These are phyloP conservation scores for Eleusine coracana DNA, from an alignment of 176 grass and related monocot species.

Conservation along the genomic window DNA sequence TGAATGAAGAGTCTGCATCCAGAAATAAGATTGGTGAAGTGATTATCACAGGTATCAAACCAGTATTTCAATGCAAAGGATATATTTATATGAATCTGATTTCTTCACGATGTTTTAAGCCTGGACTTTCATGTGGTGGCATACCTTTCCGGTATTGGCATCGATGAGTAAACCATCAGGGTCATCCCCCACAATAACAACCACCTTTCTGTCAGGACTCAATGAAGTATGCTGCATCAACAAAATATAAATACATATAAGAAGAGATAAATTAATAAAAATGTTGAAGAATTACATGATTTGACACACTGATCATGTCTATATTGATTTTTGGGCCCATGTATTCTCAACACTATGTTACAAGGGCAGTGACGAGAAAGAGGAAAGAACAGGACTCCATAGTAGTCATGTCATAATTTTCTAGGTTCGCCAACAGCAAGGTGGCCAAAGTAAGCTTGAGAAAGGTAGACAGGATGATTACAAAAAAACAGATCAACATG, in stretches of 20 bases:
- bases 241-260: conserved; percentile 38
- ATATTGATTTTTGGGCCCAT: conserved; percentile 6
- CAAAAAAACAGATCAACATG: neutral
- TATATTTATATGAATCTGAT: conserved; percentile 18
- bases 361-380: conserved; percentile 3
- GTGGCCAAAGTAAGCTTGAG: neutral
- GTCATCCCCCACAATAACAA: conserved; percentile 85
- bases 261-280: neutral
- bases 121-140: neutral
- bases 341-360: neutral
- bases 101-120: conserved; percentile 10
- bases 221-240: conserved; percentile 90
- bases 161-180: conserved; percentile 81
- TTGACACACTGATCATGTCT: neutral
- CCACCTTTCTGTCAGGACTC: conserved; percentile 85
- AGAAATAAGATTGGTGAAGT: conserved; percentile 28
- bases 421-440: conserved; percentile 6
- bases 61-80: conserved; percentile 27
- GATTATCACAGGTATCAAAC: conserved; percentile 4
- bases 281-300: conserved; percentile 1
- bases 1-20: conserved; percentile 64
- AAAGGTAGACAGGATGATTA: neutral
- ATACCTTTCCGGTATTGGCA: conserved; percentile 95
- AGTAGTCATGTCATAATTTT: neutral
- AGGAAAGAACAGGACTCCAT: neutral